These are phyloP conservation scores for Diaporthe helianthi DNA, from an alignment of 2,329 filamentous ascomycete species.

Conservation along the genomic window DNA sequence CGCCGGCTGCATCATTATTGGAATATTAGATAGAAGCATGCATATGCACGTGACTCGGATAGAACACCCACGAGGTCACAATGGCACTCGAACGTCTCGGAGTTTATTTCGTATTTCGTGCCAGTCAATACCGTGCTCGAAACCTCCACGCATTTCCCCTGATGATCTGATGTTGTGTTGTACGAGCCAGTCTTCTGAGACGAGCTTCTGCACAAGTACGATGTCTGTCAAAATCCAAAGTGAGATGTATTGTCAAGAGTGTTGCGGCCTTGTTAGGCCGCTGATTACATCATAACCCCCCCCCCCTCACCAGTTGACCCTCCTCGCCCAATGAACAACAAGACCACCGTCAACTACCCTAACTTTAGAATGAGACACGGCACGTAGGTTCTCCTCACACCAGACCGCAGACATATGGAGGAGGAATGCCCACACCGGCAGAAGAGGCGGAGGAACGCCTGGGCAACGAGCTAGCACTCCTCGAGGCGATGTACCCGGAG, in stretches of 20 bases:
- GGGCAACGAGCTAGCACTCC: neutral
- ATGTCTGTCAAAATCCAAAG: no score
- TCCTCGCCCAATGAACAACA: no score
- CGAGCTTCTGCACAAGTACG: neutral
- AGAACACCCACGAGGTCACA: slow-evolving; percentile 11
- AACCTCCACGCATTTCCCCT: neutral
- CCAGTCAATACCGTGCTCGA: neutral
- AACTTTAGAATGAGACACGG: neutral
- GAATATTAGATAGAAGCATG: slow-evolving; percentile 12
- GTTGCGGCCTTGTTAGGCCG: no score
- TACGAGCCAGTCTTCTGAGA: neutral
- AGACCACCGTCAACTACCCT: neutral
- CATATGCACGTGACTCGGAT: neutral
- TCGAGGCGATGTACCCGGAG: neutral
- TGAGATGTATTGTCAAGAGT: no score
- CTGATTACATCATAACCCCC: neutral
- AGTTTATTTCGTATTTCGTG: neutral
- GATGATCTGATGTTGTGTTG: neutral
- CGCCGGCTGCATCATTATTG: neutral
- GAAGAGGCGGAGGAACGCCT: neutral
- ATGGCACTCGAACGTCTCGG: neutral
- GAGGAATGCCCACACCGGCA: neutral
- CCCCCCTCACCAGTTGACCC: no score
- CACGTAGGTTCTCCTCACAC: no score
- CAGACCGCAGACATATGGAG: neutral